Base-by-base conservation (phyloP, 805 yeast genomes). In the Wickerhamiella sorbophila region DNA sequence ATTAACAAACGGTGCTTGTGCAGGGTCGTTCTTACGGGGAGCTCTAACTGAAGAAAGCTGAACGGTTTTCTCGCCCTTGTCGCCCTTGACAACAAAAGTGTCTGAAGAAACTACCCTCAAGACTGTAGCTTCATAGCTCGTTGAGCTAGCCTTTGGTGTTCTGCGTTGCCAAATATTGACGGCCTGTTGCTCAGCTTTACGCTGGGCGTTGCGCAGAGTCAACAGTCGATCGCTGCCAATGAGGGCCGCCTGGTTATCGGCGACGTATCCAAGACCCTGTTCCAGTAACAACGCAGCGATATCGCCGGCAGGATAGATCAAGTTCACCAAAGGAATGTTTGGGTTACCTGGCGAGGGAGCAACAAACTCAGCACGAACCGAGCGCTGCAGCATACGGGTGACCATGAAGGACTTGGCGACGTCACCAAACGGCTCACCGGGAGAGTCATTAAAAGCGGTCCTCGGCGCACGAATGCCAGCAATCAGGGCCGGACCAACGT, bases 391-490 rank as follows among this genome's bases (percentile, higher is more conserved):
- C 33, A 84, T 64, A 49, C 81, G 70, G 17, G 69, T 59, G 49
- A 77, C 85, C 20, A 80, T 77, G 58, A 68, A 80, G 29, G 54
- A 58, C 52, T 74, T 75, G 4, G 88, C 82, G 40, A 71, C 76
- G 33, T 77, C 77, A 32, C 81, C 87, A 40, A 63, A 69, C 36
- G 79, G 78, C 50, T 75, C 80, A 10, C 56, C 61, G 5, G 57
- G 40, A 12, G 46, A 27, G 24, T 60, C 58, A 4, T 61, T 49
- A 31, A 69, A 67, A 38, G 76, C 74, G 2, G 85, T 72, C 57
- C 93, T 67, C 41, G 93, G 93, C 19, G 77, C 57, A 50, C 73
- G 72, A 45, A 81, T 62, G 36, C 94, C 95, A 2, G 91, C 91
- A 47, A 84, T 61, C 32, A 78, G 56, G 24, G 79, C 70, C 9